phyloP scores from a whole-genome alignment of 768 basidiomycete genomes.

The Boletellus emodensis region DNA sequence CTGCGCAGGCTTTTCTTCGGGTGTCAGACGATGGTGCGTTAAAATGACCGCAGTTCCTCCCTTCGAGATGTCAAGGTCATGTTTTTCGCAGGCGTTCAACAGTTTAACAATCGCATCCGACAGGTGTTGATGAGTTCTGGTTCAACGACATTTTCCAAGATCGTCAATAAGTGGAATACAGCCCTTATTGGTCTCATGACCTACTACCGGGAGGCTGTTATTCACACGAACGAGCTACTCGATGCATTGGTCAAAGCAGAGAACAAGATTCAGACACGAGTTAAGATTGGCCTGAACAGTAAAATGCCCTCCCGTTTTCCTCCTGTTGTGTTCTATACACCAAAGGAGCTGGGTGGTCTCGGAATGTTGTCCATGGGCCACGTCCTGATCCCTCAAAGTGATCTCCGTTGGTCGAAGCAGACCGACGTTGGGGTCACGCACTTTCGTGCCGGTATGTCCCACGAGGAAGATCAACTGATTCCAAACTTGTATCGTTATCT shows the following conservation, averaged over 20 bases:
- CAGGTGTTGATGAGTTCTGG: conserved; percentile 98
- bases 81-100: conserved; percentile 65
- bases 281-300: conserved; percentile 98
- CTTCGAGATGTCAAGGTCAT: not conserved
- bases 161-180: conserved; percentile 98
- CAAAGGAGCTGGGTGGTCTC: conserved; percentile 96
- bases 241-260: conserved; percentile 97
- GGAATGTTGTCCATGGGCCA: conserved; percentile 99
- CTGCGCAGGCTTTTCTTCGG: conserved; percentile 95
- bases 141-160: conserved; percentile 98
- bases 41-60: no score
- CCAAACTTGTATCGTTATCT: conserved; percentile 97
- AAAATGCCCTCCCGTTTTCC: conserved; percentile 99
- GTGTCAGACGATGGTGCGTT: conserved; percentile 86
- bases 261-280: conserved; percentile 99
- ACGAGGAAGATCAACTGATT: conserved; percentile 91
- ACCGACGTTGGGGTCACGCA: conserved; percentile 97
- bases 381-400: conserved; percentile 96
- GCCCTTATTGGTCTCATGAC: conserved; percentile 96
- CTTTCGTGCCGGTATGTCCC: conserved; percentile 99
- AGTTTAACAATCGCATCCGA: conserved; percentile 96
- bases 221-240: conserved; percentile 94
- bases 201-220: conserved; percentile 96
- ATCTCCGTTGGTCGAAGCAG: conserved; percentile 96
- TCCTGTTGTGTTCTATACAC: conserved; percentile 92